phyloP scores from a whole-genome alignment of 768 basidiomycete genomes.

The Leucocoprinus sp. region DNA sequence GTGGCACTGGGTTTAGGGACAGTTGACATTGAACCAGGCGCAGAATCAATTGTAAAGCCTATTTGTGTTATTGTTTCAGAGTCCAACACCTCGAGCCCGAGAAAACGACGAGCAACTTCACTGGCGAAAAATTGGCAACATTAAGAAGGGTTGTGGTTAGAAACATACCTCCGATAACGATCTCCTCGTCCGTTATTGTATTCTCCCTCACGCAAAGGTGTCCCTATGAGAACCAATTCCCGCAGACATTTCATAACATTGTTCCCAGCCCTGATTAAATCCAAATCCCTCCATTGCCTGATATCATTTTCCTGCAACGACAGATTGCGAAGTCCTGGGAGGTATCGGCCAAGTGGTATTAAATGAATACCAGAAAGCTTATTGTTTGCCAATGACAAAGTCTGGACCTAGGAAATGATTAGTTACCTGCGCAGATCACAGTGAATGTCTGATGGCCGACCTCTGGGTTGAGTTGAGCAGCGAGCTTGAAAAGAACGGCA shows the following conservation, averaged over 20 bases:
- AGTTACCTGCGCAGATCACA: slow-evolving; percentile 1
- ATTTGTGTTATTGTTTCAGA: slow-evolving; percentile 73
- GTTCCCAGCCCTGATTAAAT: slow-evolving; percentile 48
- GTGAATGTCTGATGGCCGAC: slow-evolving; percentile 26
- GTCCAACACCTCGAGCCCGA: slow-evolving; percentile 78
- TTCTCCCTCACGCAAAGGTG: slow-evolving; percentile 63
- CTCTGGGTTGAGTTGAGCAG: slow-evolving; percentile 66
- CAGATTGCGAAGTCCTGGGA: slow-evolving; percentile 74
- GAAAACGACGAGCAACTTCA: slow-evolving; percentile 74
- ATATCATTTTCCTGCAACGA: slow-evolving; percentile 76
- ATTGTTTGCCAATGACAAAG: slow-evolving; percentile 78
- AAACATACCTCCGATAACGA: slow-evolving; percentile 48
- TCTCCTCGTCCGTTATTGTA: slow-evolving; percentile 47
- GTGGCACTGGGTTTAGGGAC: slow-evolving; percentile 46
- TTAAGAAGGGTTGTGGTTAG: neutral
- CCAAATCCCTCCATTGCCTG: slow-evolving; percentile 60
- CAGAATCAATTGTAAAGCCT: slow-evolving; percentile 55
- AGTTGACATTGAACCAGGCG: slow-evolving; percentile 41
- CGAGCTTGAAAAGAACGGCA: slow-evolving; percentile 84
- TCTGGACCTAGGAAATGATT: slow-evolving; percentile 46
- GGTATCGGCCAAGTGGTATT: slow-evolving; percentile 54
- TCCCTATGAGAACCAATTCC: slow-evolving; percentile 68
- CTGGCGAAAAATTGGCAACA: slow-evolving; percentile 29
- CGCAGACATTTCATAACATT: slow-evolving; percentile 56
- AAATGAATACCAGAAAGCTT: slow-evolving; percentile 53